A percentile compares a stretch with the other conserved stretches of the same genome.
Evolutionary conservation across 1,284 basidiomycete species (phyloP).

Genomic region (Moniliella sp.): DNA sequence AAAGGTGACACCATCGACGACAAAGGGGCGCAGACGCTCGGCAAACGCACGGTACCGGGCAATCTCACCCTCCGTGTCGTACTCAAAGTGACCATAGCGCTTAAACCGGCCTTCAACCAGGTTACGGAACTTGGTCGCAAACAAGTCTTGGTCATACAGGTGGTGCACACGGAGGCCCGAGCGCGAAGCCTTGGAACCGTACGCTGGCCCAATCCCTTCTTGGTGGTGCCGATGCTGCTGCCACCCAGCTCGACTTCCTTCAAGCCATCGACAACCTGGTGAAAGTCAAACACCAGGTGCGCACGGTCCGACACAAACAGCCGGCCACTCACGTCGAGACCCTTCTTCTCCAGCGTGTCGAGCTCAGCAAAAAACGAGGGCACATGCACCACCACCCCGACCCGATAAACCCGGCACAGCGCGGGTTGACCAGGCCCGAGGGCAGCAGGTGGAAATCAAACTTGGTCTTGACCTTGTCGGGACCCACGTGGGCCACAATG

Average conservation of each 20-base stretch:
- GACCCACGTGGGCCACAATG: constrained; percentile 65
- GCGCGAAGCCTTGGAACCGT: constrained; percentile 87
- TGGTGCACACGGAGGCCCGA: constrained; percentile 89
- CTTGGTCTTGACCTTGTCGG: constrained; percentile 52
- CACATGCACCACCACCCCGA: constrained; percentile 76
- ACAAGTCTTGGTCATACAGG: constrained; percentile 66
- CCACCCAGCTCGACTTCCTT: constrained; percentile 94
- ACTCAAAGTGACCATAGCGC: constrained; percentile 91
- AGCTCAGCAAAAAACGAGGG: constrained; percentile 88
- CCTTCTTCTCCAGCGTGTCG: constrained; percentile 64
- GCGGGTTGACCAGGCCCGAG: constrained; percentile 71
- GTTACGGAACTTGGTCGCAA: constrained; percentile 76
- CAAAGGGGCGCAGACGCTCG: constrained; percentile 62
- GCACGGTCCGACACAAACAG: constrained; percentile 86
- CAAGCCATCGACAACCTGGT: constrained; percentile 93
- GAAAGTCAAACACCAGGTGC: constrained; percentile 92
- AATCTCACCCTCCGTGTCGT: constrained; percentile 93
- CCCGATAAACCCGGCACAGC: constrained; percentile 69
- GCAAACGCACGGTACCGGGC: constrained; percentile 68
- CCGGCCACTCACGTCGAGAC: too few relatives aligned
- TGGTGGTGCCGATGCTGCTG: constrained; percentile 76
- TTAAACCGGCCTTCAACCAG: constrained; percentile 97
- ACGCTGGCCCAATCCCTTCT: constrained; percentile 96
- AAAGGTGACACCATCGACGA: constrained; percentile 66
- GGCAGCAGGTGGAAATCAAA: constrained; percentile 92